Evolutionary conservation across 148 eudicot species (phyloP), one percentile per base, ranked within the genome.

Genomic region (Agrostemma githago): DNA sequence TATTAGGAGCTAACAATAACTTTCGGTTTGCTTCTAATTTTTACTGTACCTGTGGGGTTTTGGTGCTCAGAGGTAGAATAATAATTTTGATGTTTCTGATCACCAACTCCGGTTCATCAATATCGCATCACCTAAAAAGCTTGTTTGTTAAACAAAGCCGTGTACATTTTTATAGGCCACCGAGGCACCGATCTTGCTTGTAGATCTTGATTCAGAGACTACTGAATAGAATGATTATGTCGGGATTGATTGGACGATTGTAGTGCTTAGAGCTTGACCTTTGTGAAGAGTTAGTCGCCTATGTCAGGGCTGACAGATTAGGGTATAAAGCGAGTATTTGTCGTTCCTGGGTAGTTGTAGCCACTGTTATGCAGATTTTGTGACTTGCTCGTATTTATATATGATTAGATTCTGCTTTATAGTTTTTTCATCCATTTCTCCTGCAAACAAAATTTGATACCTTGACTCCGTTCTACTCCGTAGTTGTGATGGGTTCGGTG

Each of bases 401-500:
- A 14, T 21, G 15, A 7, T 66, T 19, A 5, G n/a, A 4, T 4
- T 42, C 3, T 0, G 48, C 9, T 12, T 69, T 12, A 12, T 19
- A 7, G 7, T 62, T 34, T 3, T 64, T 26, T 61, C n/a, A 3
- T 59, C 59, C 42, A 2, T 39, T 61, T 26, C 39, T 62, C 8
- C 63, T 51, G 72, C 72, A n/a, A 43, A 58, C 16, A 38, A 48
- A 62, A 61, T 44, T 48, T 62, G 68, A 76, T 16, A 84, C 76
- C 81, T 89, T 84, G 54, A 84, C 76, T 82, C 73, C 66, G 41
- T 71, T 70, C 51, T 26, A 0, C 34, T 26, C 34, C 34, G 34
- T 74, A 93, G 98, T 91, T 76, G 82, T 88, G 42, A 53, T 84
- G 89, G 98, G 98, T 74, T 93, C 89, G 34, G 95, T 83, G 44